These are phyloP conservation scores for sorghum (Sorghum bicolor) DNA, from an alignment of 176 grass and related monocot species.

Conservation along the genomic window Sorghum_bicolor_NCBIv3 NC_012872.2:53725501-53726000, in stretches of 20 bases:
- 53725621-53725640: neutral
- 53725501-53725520: conserved; percentile 72
- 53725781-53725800: conserved; percentile 91
- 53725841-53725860: conserved; percentile 4
- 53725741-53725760: conserved; percentile 70
- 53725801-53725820: conserved; percentile 86
- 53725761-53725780: conserved; percentile 92
- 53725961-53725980: neutral
- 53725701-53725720: conserved; percentile 70
- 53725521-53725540: conserved; percentile 68
- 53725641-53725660: neutral
- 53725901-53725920: neutral
- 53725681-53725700: conserved; percentile 17
- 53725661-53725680: neutral
- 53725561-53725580: conserved; percentile 90
- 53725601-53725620: neutral
- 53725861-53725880: neutral
- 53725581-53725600: conserved; percentile 63
- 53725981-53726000: neutral
- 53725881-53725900: neutral
- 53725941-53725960: neutral
- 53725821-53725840: conserved; percentile 71
- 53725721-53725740: conserved; percentile 80
- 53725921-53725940: neutral
- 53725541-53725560: conserved; percentile 82